phyloP scores from a whole-genome alignment of 1,284 basidiomycete species.

The Waitea zeae region DNA sequence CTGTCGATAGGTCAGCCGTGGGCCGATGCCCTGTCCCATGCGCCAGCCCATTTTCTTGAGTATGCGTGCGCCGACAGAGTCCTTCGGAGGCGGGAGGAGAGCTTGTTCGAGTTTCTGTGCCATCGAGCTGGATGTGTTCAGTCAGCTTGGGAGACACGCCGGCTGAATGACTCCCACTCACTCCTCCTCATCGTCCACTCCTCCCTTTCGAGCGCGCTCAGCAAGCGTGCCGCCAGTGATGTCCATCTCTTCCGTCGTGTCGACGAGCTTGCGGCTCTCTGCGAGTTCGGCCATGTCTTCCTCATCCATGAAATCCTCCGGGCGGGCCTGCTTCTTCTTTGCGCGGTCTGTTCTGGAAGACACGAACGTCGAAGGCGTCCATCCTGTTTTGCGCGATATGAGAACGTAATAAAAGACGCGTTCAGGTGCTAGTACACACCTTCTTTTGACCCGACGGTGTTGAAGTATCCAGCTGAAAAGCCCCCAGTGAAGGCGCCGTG shows the following conservation, averaged over 20 bases:
- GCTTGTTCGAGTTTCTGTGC: slow-evolving; percentile 39
- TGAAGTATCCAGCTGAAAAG: slow-evolving; percentile 95
- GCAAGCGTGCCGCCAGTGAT: slow-evolving; percentile 38
- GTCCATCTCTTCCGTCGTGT: slow-evolving; percentile 64
- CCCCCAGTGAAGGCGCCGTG: slow-evolving; percentile 98
- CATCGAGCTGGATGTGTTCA: slow-evolving; percentile 41
- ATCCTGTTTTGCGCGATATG: slow-evolving; percentile 38
- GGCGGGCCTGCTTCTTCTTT: slow-evolving; percentile 36
- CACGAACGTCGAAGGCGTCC: slow-evolving; percentile 83
- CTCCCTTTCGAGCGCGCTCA: slow-evolving; percentile 18
- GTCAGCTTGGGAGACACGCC: slow-evolving; percentile 3
- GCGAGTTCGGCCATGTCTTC: slow-evolving; percentile 80
- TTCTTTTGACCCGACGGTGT: slow-evolving; percentile 91
- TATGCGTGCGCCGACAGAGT: slow-evolving; percentile 66
- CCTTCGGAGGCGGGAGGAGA: slow-evolving; percentile 41
- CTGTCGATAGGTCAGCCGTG: slow-evolving; percentile 68
- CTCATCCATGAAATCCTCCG: slow-evolving; percentile 98
- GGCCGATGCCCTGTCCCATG: slow-evolving; percentile 83
- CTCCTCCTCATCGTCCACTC: slow-evolving; percentile 45
- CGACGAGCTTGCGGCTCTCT: slow-evolving; percentile 56
- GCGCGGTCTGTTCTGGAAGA: slow-evolving; percentile 68
- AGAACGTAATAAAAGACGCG: not conserved
- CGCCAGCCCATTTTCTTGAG: slow-evolving; percentile 95
- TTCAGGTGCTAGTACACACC: slow-evolving; percentile 24
- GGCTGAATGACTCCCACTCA: slow-evolving; percentile 17